Conservation (phyloP, 345 rosid genomes). For the Balakata baccata region DNA sequence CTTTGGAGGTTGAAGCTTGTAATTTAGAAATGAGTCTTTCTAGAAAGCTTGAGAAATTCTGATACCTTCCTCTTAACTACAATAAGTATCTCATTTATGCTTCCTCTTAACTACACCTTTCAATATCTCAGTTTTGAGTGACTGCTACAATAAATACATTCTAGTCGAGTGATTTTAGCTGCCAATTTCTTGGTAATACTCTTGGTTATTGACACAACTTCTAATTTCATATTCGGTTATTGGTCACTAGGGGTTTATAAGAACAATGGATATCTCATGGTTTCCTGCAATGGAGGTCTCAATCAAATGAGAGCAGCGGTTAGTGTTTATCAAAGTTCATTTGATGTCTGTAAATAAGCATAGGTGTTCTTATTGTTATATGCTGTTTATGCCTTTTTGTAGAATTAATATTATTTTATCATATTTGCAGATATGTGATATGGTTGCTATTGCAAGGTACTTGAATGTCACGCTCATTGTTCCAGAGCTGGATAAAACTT, state of each 20-base stretch:
- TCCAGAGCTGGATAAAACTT: conserved; percentile 79
- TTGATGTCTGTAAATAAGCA: background rate
- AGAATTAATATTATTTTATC: background rate
- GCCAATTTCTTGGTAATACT: background rate
- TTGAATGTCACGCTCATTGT: conserved; percentile 86
- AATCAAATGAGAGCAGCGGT: conserved; percentile 95
- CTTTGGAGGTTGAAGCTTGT: background rate
- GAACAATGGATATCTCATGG: conserved; percentile 94
- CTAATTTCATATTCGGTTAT: background rate
- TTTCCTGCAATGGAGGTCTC: conserved; percentile 91
- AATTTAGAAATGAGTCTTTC: background rate
- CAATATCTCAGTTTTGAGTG: too few species aligned
- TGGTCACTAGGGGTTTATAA: conserved; percentile 68
- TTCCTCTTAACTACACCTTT: too few species aligned
- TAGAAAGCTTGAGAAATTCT: conserved; percentile 1
- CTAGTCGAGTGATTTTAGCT: background rate
- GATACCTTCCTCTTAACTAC: background rate
- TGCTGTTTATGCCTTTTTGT: background rate
- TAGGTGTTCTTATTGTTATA: background rate
- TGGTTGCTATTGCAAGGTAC: conserved; percentile 82
- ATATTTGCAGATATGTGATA: conserved; percentile 67
- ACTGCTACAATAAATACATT: too few species aligned
- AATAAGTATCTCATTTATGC: too few species aligned
- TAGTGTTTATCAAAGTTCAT: conserved; percentile 22
- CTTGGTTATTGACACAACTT: background rate